phyloP scores from a whole-genome alignment of 1,284 basidiomycete genomes.

The Blastosporella zonata region DNA sequence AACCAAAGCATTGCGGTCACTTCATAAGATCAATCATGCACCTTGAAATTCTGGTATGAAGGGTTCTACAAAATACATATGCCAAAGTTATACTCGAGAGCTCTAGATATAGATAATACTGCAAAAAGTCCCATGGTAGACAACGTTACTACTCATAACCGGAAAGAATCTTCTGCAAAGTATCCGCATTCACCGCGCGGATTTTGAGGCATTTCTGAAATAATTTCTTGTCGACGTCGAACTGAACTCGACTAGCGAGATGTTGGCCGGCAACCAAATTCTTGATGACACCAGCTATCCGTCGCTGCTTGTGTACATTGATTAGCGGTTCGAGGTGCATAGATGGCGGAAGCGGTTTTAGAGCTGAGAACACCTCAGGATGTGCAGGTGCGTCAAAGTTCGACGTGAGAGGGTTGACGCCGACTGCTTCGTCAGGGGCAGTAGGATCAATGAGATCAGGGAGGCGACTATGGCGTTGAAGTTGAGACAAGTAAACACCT shows the following conservation, averaged over 20 bases:
- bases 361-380: slow-evolving; percentile 72
- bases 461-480: slow-evolving; percentile 62
- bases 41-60: background rate
- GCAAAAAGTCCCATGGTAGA: slow-evolving; percentile 11
- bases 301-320: slow-evolving; percentile 84
- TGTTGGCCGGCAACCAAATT: slow-evolving; percentile 78
- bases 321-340: slow-evolving; percentile 83
- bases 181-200: slow-evolving; percentile 56
- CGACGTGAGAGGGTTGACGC: slow-evolving; percentile 58
- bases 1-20: background rate
- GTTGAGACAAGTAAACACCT: slow-evolving; percentile 79
- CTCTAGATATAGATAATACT: slow-evolving; percentile 20
- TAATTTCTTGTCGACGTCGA: slow-evolving; percentile 66
- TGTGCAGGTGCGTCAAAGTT: slow-evolving; percentile 66
- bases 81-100: slow-evolving; percentile 12
- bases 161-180: slow-evolving; percentile 42
- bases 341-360: slow-evolving; percentile 66
- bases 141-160: slow-evolving; percentile 25
- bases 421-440: slow-evolving; percentile 64
- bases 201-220: slow-evolving; percentile 75
- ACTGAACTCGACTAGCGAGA: slow-evolving; percentile 68
- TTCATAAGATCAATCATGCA: background rate
- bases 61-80: slow-evolving; percentile 13
- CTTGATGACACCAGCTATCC: slow-evolving; percentile 76
- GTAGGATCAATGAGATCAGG: slow-evolving; percentile 85